These are phyloP conservation scores for Cymbidium sinense DNA, from an alignment of 106 monocot genomes.

Conservation along the genomic window DNA sequence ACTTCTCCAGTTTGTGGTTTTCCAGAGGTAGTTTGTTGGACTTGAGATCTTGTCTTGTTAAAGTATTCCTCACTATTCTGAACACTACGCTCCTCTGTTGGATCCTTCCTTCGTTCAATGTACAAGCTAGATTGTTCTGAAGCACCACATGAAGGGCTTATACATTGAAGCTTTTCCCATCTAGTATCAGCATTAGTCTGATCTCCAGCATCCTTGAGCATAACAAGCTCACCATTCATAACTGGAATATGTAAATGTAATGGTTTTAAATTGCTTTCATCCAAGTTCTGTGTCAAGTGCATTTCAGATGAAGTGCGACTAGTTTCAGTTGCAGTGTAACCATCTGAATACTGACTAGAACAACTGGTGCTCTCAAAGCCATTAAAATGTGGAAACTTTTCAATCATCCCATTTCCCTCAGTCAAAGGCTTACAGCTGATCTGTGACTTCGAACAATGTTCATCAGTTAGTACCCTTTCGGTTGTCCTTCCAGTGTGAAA, in stretches of 20 bases:
- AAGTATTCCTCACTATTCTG: background rate
- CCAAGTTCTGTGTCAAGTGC: background rate
- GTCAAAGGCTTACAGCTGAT: slow-evolving; percentile 1
- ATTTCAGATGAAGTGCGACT: background rate
- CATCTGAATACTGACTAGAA: background rate
- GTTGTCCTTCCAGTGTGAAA: slow-evolving; percentile 2
- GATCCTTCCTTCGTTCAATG: slow-evolving; percentile 4
- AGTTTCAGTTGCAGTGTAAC: background rate
- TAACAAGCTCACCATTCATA: background rate
- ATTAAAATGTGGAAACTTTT: background rate
- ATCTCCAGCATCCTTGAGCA: slow-evolving; percentile 4
- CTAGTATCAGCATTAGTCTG: background rate
- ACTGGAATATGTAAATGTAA: slow-evolving; percentile 1
- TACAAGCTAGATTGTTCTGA: slow-evolving; percentile 13
- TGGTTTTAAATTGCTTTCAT: slow-evolving; percentile 13
- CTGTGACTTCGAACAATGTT: background rate
- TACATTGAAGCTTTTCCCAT: slow-evolving; percentile 2
- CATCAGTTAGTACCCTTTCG: slow-evolving; percentile 1
- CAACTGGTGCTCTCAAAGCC: background rate
- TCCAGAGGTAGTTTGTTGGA: background rate
- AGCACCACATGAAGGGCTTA: background rate
- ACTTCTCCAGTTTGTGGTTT: background rate
- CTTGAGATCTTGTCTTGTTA: slow-evolving; percentile 1
- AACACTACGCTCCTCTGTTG: background rate
- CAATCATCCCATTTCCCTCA: background rate